Base-by-base conservation (phyloP, 257 asterid species). In the Solanum chmielewskii region DNA sequence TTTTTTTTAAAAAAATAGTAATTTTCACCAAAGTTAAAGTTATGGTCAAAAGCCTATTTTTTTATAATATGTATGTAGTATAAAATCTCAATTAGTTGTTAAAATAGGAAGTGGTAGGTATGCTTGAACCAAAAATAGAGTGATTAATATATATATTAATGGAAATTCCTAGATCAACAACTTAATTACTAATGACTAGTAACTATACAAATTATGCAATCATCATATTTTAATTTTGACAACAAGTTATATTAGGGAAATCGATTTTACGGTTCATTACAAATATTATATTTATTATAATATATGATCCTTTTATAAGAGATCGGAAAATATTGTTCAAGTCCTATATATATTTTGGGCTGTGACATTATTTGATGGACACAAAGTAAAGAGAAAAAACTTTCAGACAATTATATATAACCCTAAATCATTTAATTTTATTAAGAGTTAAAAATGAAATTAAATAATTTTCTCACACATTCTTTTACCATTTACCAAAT, bases 331-430 rank as follows among this genome's bases (percentile, higher is more conserved):
- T 60, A 5, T 25, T 10, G 0, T 60, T 4, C 0, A 0, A n/a
- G 70, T 62, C 31, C 31, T 6, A 37, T 23, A 60, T 5, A 33
- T 23, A 62, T 62, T 4, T 2, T 37, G 7, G 7, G 1, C 0
- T 62, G 70, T 62, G 31, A 31, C 15, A 62, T n/a, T 62, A 1
- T 62, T 4, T n/a, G 16, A 11, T n/a, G 31, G 15, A 11, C 3
- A 10, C 1, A 0, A 62, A 10, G 31, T 62, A 23, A 62, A 60
- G 20, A 60, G 11, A 59, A 59, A 60, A 21, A 23, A 4, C 5
- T 8, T 59, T 59, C 3, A 3, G 12, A 8, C 1, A 20, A 0
- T 21, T 0, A 1, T 59, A 1, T 59, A 0, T 59, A 1, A 9
- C 2, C 3, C 6, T 60, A 21, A 60, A 21, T 60, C 7, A 10